These are phyloP conservation scores for Alectoria sarmentosa DNA, from an alignment of 495 filamentous ascomycete species.

Conservation along the genomic window DNA sequence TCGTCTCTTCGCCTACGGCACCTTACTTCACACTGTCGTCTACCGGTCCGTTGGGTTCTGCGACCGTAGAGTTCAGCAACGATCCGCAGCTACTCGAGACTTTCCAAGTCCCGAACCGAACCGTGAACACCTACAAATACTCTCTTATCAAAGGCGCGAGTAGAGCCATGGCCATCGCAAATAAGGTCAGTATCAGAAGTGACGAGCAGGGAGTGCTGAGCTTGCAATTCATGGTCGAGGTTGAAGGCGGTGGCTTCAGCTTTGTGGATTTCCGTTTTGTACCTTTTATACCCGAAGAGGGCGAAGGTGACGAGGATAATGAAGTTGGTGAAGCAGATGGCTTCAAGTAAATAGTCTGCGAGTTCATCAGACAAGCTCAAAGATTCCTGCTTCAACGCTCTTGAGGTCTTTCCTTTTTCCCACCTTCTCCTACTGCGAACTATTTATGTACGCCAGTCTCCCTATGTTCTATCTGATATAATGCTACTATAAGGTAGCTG, in stretches of 20 bases:
- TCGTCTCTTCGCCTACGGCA: conserved; percentile 54
- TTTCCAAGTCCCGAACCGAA: conserved; percentile 49
- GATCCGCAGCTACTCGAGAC: conserved; percentile 69
- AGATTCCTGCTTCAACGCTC: no score
- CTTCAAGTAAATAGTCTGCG: conserved; percentile 8
- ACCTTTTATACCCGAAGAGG: conserved; percentile 57
- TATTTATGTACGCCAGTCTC: no score
- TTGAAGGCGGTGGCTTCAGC: conserved; percentile 39
- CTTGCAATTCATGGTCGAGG: conserved; percentile 93
- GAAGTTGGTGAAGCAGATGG: conserved; percentile 29
- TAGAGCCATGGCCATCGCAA: conserved; percentile 83
- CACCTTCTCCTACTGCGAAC: not conserved
- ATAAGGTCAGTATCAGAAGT: conserved; percentile 83
- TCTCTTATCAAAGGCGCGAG: conserved; percentile 71
- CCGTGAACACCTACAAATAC: conserved; percentile 62
- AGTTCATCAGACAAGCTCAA: not conserved
- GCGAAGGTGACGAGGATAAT: conserved; percentile 41
- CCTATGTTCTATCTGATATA: no score
- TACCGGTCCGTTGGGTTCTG: conserved; percentile 68
- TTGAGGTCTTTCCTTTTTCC: not conserved
- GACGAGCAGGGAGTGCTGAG: conserved; percentile 86
- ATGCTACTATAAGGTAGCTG: no score
- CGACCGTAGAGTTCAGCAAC: conserved; percentile 75
- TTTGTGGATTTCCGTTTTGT: conserved; percentile 80
- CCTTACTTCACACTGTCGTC: conserved; percentile 72